A percentile compares a stretch with the other conserved stretches of the same genome.
Evolutionary conservation across 176 grass and related monocot genomes (phyloP).

Genomic region (Bonia amplexicaulis): DNA sequence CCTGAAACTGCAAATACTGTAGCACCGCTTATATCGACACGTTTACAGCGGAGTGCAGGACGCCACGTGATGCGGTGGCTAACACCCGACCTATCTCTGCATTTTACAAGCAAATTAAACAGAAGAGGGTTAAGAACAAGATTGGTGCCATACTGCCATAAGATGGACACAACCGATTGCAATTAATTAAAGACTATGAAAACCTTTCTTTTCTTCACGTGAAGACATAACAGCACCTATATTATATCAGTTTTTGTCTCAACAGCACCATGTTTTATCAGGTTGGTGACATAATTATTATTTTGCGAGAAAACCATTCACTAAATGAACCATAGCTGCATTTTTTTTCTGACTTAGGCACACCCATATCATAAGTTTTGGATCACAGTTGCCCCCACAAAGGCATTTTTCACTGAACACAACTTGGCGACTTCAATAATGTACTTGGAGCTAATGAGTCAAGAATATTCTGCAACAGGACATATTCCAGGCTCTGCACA

Average conservation of each 20-base stretch:
- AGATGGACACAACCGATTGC: neutral
- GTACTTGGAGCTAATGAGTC: neutral
- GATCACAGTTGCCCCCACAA: constrained; percentile 12
- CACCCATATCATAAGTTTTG: neutral
- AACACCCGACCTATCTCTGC: constrained; percentile 80
- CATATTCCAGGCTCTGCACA: constrained; percentile 1
- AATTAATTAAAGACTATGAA: neutral
- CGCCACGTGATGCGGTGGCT: constrained; percentile 82
- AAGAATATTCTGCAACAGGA: neutral
- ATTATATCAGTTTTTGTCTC: neutral
- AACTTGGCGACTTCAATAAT: neutral
- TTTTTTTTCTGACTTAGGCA: neutral
- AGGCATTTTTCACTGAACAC: neutral
- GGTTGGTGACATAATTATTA: neutral
- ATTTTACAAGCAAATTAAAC: neutral
- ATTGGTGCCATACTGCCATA: neutral
- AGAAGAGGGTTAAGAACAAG: neutral
- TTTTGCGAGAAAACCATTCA: neutral
- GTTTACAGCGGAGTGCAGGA: constrained; percentile 56
- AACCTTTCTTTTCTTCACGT: neutral
- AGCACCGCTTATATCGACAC: constrained; percentile 67
- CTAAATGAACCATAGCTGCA: neutral
- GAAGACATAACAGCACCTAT: neutral
- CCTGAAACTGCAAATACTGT: constrained; percentile 86
- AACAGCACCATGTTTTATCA: neutral